Evolutionary conservation across 129 eudicot genomes (phyloP).

Genomic region (Escallonia herrerae): DNA sequence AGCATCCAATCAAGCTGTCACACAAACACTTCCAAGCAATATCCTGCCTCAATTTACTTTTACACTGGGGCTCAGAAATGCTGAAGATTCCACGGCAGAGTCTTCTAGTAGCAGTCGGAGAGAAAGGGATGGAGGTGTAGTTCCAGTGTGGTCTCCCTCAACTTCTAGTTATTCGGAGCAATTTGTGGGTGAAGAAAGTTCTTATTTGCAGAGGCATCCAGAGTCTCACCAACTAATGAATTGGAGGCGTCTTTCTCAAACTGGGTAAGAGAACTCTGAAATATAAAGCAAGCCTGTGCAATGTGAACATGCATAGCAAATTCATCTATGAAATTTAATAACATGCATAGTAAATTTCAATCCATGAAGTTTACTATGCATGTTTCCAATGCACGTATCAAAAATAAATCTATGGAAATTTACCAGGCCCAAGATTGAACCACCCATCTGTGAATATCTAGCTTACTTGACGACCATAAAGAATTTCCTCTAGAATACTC

Average conservation of each 20-base stretch:
- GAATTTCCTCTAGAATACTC: too few relatives aligned
- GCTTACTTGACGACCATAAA: too few relatives aligned
- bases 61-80: slow-evolving; percentile 15
- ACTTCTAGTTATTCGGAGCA: slow-evolving; percentile 32
- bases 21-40: slow-evolving; percentile 19
- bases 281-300: too few relatives aligned
- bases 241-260: slow-evolving; percentile 86
- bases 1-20: slow-evolving; percentile 12
- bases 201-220: slow-evolving; percentile 48
- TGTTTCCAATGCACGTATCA: too few relatives aligned
- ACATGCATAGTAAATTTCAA: too few relatives aligned
- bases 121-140: slow-evolving; percentile 43
- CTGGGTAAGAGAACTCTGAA: slow-evolving; percentile 53
- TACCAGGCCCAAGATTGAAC: too few relatives aligned
- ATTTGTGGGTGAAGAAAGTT: slow-evolving; percentile 26
- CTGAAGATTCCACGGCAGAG: slow-evolving; percentile 43
- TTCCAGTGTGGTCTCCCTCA: slow-evolving; percentile 55
- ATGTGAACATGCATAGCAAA: too few relatives aligned
- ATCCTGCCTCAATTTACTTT: slow-evolving; percentile 31
- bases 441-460: too few relatives aligned
- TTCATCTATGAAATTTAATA: too few relatives aligned
- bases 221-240: slow-evolving; percentile 35
- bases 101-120: slow-evolving; percentile 31
- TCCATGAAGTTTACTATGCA: too few relatives aligned
- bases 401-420: too few relatives aligned